A percentile compares a stretch with the other conserved stretches of the same genome.
phyloP scores from a whole-genome alignment of 2,329 filamentous ascomycete species.

The Monosporascus sp. region DNA sequence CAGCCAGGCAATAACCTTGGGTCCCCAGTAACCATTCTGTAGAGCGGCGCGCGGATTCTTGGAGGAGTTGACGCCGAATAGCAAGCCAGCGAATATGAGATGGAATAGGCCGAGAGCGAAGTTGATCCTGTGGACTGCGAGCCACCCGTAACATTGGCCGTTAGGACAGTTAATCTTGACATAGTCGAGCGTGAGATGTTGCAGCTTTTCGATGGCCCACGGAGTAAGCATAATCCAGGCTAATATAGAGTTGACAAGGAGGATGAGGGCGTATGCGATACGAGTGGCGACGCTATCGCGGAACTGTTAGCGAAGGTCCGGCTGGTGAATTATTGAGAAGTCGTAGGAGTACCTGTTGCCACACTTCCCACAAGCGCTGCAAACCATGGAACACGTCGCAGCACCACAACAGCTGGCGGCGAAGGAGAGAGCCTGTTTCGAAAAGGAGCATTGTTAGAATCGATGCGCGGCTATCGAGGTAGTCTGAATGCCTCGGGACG shows the following conservation, averaged over 20 bases:
- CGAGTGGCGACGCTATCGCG: slow-evolving; percentile 78
- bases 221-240: slow-evolving; percentile 99
- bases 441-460: slow-evolving; percentile 10
- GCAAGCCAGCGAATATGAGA: slow-evolving; percentile 73
- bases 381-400: slow-evolving; percentile 92
- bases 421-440: slow-evolving; percentile 63
- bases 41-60: slow-evolving; percentile 82
- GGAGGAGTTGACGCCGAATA: slow-evolving; percentile 81
- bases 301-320: slow-evolving; percentile 8
- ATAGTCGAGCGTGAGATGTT: slow-evolving; percentile 89
- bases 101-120: slow-evolving; percentile 96
- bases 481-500: slow-evolving; percentile 28
- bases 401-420: slow-evolving; percentile 92
- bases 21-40: slow-evolving; percentile 99
- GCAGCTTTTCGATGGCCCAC: slow-evolving; percentile 94
- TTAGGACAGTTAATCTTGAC: slow-evolving; percentile 91
- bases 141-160: slow-evolving; percentile 89
- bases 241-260: slow-evolving; percentile 92
- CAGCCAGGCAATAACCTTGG: slow-evolving; percentile 88
- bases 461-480: slow-evolving; percentile 2
- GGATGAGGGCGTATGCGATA: slow-evolving; percentile 91
- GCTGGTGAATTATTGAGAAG: background rate
- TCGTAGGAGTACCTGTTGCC: slow-evolving; percentile 69
- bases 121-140: slow-evolving; percentile 95
- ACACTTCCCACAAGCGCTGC: slow-evolving; percentile 93